These are phyloP conservation scores for Phytophthora capsici DNA, from an alignment of 352 stramenopile species.

Conservation along the genomic window DNA sequence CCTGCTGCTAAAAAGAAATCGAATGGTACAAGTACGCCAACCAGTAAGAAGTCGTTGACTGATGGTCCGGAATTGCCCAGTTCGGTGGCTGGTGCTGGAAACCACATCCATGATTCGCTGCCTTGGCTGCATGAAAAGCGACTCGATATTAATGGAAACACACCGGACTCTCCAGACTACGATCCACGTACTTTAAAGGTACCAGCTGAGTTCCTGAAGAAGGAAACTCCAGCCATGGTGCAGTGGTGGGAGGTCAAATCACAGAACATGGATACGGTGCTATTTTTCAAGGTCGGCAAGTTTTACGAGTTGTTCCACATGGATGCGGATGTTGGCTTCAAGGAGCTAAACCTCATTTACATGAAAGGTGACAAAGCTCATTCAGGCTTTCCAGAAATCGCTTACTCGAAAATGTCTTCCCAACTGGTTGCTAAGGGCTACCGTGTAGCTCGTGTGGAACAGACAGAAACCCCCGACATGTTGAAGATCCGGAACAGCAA, in stretches of 20 bases:
- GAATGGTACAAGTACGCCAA: constrained; percentile 20
- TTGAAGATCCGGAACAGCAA: constrained; percentile 94
- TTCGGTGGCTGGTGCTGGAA: constrained; percentile 62
- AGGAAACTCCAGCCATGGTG: constrained; percentile 95
- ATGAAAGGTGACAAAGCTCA: constrained; percentile 99
- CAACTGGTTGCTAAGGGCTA: constrained; percentile 96
- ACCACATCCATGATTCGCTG: constrained; percentile 93
- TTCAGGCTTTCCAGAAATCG: constrained; percentile 98
- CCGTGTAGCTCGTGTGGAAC: constrained; percentile 98
- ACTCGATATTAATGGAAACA: constrained; percentile 89
- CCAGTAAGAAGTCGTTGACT: constrained; percentile 36
- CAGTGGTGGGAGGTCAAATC: constrained; percentile 99
- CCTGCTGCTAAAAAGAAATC: constrained; percentile 35
- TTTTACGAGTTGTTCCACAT: constrained; percentile 98
- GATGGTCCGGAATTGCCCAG: constrained; percentile 30
- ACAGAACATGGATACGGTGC: constrained; percentile 97
- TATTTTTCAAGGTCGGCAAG: constrained; percentile 99
- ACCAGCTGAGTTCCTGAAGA: constrained; percentile 83
- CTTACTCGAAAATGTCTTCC: constrained; percentile 96
- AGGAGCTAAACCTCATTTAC: constrained; percentile 96
- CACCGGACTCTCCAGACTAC: constrained; percentile 87
- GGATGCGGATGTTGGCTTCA: constrained; percentile 98
- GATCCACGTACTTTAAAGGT: constrained; percentile 94
- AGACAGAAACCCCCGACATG: constrained; percentile 99
- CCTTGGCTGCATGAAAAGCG: constrained; percentile 89